A percentile compares a stretch with the other conserved stretches of the same genome.
Conservation (phyloP, 306 rosid species). For the Gleditsia sinensis region DNA sequence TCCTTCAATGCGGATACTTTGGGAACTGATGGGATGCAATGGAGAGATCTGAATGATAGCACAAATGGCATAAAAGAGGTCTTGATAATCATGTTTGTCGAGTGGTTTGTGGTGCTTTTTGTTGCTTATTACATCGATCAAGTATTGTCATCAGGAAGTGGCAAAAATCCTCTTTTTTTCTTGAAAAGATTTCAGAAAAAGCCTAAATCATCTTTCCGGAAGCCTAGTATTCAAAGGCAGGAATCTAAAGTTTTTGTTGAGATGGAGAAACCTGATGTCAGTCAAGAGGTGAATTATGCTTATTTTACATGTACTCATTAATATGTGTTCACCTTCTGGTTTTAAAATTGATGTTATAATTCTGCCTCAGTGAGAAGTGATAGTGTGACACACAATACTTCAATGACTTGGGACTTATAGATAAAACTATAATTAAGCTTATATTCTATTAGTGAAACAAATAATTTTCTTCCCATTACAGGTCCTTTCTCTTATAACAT, state of each 20-base stretch:
- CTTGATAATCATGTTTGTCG: conserved; percentile 63
- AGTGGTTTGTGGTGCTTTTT: conserved; percentile 65
- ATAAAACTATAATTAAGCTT: background rate
- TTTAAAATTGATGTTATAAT: conserved; percentile 6
- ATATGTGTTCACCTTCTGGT: background rate
- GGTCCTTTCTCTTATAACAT: background rate
- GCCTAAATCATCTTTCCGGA: conserved; percentile 45
- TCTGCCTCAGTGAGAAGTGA: background rate
- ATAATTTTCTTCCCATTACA: background rate
- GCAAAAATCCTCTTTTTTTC: conserved; percentile 64
- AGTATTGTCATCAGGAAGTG: conserved; percentile 58
- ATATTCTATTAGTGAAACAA: conserved; percentile 11
- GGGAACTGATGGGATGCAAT: conserved; percentile 78
- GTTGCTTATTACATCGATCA: conserved; percentile 75
- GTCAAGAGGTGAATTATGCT: conserved; percentile 69
- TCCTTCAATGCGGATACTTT: conserved; percentile 49
- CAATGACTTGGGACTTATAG: background rate
- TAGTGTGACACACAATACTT: conserved; percentile 2
- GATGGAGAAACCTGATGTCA: conserved; percentile 79
- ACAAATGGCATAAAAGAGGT: conserved; percentile 72
- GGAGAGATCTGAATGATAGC: conserved; percentile 68
- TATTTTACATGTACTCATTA: background rate
- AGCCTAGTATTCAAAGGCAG: conserved; percentile 58
- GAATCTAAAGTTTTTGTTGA: conserved; percentile 69
- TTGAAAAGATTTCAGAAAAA: conserved; percentile 61